Conservation (phyloP, 768 basidiomycete species). For the Phanerochaete carnosa region DNA sequence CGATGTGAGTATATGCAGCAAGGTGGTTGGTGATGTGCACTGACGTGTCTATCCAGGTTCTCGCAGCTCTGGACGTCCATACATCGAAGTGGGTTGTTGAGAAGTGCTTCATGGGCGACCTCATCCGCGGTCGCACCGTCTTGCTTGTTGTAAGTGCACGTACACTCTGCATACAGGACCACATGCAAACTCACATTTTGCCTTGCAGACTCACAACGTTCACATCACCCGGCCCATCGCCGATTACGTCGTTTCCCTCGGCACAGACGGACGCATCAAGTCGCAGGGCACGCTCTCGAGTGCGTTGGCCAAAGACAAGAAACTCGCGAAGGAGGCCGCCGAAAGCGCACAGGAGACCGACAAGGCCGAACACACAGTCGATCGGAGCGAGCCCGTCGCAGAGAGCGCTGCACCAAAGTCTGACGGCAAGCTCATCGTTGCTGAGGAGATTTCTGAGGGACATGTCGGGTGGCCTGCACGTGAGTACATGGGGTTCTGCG, state of each 20-base stretch:
- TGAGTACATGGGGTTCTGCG: slow-evolving; percentile 17
- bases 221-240: slow-evolving; percentile 52
- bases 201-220: slow-evolving; percentile 46
- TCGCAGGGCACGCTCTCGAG: slow-evolving; percentile 49
- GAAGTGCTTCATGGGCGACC: slow-evolving; percentile 40
- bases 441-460: slow-evolving; percentile 61
- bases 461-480: slow-evolving; percentile 49
- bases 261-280: slow-evolving; percentile 47
- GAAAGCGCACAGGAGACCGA: slow-evolving; percentile 19
- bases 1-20: slow-evolving; percentile 24
- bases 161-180: background rate
- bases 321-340: slow-evolving; percentile 19
- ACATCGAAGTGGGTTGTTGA: slow-evolving; percentile 47
- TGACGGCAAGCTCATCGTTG: slow-evolving; percentile 59
- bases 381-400: background rate
- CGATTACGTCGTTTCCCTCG: slow-evolving; percentile 53
- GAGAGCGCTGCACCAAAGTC: slow-evolving; percentile 7
- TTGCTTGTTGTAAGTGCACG: slow-evolving; percentile 39
- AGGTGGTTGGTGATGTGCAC: background rate
- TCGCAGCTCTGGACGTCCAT: slow-evolving; percentile 46
- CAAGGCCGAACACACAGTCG: slow-evolving; percentile 13
- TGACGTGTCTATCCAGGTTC: slow-evolving; percentile 22
- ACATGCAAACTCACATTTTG: background rate
- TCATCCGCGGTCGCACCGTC: slow-evolving; percentile 43
- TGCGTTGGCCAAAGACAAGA: slow-evolving; percentile 39